phyloP scores from a whole-genome alignment of 768 basidiomycete genomes.

The Pleurotus cornucopiae region DNA sequence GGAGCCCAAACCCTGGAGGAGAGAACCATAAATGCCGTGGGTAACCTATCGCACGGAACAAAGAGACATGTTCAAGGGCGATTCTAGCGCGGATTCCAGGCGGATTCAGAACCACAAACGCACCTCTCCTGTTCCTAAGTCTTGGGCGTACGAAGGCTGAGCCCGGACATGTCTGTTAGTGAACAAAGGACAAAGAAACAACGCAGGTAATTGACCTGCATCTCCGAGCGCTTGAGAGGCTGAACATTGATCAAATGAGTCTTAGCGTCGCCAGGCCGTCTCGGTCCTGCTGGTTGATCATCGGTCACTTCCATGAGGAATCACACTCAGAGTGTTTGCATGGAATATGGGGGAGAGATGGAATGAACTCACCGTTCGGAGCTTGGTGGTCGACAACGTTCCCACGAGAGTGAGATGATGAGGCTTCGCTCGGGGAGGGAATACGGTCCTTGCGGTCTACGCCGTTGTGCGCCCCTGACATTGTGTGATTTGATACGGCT shows the following conservation, averaged over 20 bases:
- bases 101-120: not conserved
- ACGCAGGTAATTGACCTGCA: constrained; percentile 57
- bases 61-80: not conserved
- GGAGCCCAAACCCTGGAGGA: constrained; percentile 67
- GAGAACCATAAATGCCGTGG: constrained; percentile 83
- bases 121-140: constrained; percentile 67
- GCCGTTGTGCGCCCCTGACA: constrained; percentile 16
- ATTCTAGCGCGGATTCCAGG: not conserved
- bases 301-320: constrained; percentile 53
- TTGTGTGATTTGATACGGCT: not conserved
- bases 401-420: constrained; percentile 29
- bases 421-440: constrained; percentile 34
- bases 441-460: constrained; percentile 52
- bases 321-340: constrained; percentile 13
- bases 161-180: constrained; percentile 3
- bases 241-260: constrained; percentile 71
- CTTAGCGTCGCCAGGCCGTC: constrained; percentile 21
- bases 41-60: constrained; percentile 43
- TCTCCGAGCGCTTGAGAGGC: constrained; percentile 78
- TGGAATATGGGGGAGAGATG: constrained; percentile 1
- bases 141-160: constrained; percentile 90
- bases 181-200: not conserved
- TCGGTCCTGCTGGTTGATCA: constrained; percentile 35
- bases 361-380: constrained; percentile 47
- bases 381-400: constrained; percentile 76